Base-by-base conservation (phyloP, 2,329 filamentous ascomycete species). In the Microsporum ferrugineum region DNA sequence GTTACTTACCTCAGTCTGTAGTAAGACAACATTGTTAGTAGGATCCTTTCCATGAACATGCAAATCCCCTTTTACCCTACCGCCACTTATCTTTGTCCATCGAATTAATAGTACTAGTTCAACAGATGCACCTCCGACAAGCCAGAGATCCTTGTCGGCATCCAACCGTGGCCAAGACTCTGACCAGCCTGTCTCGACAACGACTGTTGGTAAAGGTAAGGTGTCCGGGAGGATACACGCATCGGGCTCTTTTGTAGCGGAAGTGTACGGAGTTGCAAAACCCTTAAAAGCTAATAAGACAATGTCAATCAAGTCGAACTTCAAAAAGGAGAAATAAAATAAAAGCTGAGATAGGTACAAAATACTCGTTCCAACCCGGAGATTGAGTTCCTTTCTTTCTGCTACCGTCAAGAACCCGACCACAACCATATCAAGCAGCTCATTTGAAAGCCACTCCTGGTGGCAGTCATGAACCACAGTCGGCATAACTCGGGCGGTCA, bases 201-300 rank as follows among this genome's bases (percentile, higher is more conserved):
- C 62, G 12, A 61, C 38, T 47, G 56, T 61, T 57, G 62, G 59
- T 29, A 63, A 33, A 34, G 55, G 23, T 33, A 59, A 41, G 7
- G 49, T 29, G 29, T 55, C 38, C 14, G 57, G 56, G 33, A 56
- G 57, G 17, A 63, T 49, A 45, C 49, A 61, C 23, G 33, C 34
- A 57, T 63, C 60, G 23, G 62, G 62, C 31, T 63, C 57, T 61
- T 63, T 63, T n/a, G 34, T 33, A 34, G 53, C 49, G 29, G 27
- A 6, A 10, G 59, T 29, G n/a, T 61, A 58, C 4, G 53, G 60
- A 47, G 51, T 31, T 5, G 27, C n/a, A 61, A 61, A 58, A 23
- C 39, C 33, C n/a, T 14, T 8, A 49, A 61, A 47, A 47, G 5
- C 60, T 61, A 61, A 47, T 33, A 49, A 53, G 27, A 53, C 5